Percentiles rank a stretch among this genome's conserved stretches.
phyloP scores from a whole-genome alignment of 1,284 basidiomycete species.

The Apiotrichum laibachii region DNA sequence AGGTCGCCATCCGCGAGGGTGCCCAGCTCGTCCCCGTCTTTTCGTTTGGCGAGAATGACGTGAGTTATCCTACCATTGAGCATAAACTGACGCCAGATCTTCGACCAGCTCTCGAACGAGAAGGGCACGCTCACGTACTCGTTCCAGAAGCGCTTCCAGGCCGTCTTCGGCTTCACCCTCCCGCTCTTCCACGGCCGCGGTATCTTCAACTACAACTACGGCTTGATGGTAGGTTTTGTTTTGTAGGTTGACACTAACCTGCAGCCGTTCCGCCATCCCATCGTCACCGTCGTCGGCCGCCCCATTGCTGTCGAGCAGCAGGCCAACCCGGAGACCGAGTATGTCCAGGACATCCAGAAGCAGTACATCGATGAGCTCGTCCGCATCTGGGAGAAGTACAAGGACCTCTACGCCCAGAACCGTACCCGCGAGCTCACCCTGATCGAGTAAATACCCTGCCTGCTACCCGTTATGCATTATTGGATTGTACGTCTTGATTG shows the following conservation, averaged over 20 bases:
- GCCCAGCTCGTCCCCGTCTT: slow-evolving; percentile 93
- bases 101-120: slow-evolving; percentile 87
- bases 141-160: slow-evolving; percentile 85
- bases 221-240: slow-evolving; percentile 40
- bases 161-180: slow-evolving; percentile 91
- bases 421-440: slow-evolving; percentile 50
- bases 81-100: slow-evolving; percentile 64
- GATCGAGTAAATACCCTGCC: slow-evolving; percentile 33
- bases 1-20: slow-evolving; percentile 89
- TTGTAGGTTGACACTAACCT: too few species aligned
- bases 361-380: slow-evolving; percentile 89
- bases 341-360: slow-evolving; percentile 74
- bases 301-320: slow-evolving; percentile 55
- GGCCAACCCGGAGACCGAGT: slow-evolving; percentile 63
- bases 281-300: slow-evolving; percentile 71
- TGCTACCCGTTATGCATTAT: slow-evolving; percentile 3
- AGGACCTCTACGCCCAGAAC: slow-evolving; percentile 55
- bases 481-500: background rate
- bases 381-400: slow-evolving; percentile 91
- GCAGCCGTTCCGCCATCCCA: slow-evolving; percentile 84
- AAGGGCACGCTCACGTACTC: slow-evolving; percentile 84
- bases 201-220: slow-evolving; percentile 60
- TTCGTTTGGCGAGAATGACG: slow-evolving; percentile 97
- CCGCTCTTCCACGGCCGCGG: slow-evolving; percentile 90
- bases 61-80: slow-evolving; percentile 50